Base-by-base conservation (phyloP, 1,284 basidiomycete genomes). In the Sporisorium scitamineum region DNA sequence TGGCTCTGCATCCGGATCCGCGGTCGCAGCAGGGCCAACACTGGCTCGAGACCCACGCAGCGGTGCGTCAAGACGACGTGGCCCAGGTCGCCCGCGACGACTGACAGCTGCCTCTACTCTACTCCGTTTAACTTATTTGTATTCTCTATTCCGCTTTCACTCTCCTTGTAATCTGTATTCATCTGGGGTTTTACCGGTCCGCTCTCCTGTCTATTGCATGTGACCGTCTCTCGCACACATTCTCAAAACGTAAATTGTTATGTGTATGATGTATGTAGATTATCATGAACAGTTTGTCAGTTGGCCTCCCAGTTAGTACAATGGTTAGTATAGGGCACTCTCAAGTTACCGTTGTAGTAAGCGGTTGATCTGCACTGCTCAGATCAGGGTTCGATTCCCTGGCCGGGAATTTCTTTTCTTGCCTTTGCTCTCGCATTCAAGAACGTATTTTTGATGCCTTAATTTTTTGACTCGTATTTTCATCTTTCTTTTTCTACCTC, bases 301-400 rank as follows among this genome's bases (percentile, higher is more conserved):
- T n/a, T n/a, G n/a, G 5, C 3, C 41, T 63, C 61, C 54, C 52
- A 44, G 53, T 63, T 63, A 55, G 54, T 63, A 63, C 61, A 55
- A 63, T 55, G 53, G 54, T 56, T 58, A 65, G 62, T 65, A 65
- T 65, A 65, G 62, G 62, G 55, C 62, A 65, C 62, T 65, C 62
- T 65, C 62, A 65, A 9, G 0, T 3, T n/a, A 48, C 27, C 16
- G 27, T 29, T 48, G 47, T 48, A 29, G 16, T 16, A 6, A 48
- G 18, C 14, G 26, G 14, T 29, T 26, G 13, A n/a, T n/a, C n/a
- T 29, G 24, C 24, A 44, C 66, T 67, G 72, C 57, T 66, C 63
- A 75, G 68, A 70, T 75, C 72, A 64, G 72, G 72, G 72, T 75
- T 75, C 72, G 72, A 75, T 75, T 75, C 72, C 72, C 67, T 64